Evolutionary conservation across 495 filamentous ascomycete species (phyloP).

Genomic region (Glutinoglossum americanum): DNA sequence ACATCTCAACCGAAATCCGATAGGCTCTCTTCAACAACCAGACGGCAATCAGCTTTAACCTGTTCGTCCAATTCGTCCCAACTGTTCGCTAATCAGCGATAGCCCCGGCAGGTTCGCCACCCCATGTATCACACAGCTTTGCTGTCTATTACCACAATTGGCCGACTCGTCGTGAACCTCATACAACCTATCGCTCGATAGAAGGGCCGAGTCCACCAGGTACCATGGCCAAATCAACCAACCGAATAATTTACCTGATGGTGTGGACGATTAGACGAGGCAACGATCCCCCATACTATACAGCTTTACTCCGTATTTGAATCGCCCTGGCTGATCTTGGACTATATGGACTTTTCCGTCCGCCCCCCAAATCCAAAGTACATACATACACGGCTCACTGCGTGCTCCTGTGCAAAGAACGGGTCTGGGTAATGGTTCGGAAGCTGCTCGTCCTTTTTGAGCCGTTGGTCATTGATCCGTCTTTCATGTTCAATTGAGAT

Average conservation of each 20-base stretch:
- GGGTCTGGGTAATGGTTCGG: background rate
- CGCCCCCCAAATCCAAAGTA: background rate
- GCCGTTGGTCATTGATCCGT: background rate
- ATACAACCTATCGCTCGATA: background rate
- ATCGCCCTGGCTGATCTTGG: background rate
- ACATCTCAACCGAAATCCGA: background rate
- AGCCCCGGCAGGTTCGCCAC: background rate
- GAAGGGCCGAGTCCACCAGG: background rate
- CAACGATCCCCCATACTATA: background rate
- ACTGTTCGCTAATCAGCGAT: background rate
- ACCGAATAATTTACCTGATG: background rate
- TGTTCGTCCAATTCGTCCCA: background rate
- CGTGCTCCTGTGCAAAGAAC: background rate
- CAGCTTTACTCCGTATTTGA: background rate
- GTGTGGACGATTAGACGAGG: background rate
- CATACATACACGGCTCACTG: background rate
- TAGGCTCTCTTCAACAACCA: background rate
- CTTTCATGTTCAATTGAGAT: background rate
- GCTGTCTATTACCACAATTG: background rate
- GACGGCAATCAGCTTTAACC: background rate
- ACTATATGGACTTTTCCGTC: background rate
- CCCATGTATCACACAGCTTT: background rate
- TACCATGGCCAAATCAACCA: background rate
- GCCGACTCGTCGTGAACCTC: background rate
- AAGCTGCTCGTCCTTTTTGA: background rate